Conservation (phyloP, 2,329 filamentous ascomycete genomes). For the Acrocalymma vagum region DNA sequence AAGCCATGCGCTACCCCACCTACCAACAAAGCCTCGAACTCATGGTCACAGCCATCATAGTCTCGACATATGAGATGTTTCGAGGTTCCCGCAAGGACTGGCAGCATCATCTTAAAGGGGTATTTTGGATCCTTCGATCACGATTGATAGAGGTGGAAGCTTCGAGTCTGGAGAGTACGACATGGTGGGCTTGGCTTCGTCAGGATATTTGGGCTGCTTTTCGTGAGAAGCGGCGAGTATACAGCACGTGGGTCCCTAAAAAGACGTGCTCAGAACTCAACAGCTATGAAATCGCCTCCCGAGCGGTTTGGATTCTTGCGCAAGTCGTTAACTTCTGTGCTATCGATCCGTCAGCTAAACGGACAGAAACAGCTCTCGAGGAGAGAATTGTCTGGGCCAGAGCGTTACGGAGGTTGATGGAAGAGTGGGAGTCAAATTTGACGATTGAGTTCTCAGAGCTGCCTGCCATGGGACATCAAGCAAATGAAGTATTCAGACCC, state of each 20-base stretch:
- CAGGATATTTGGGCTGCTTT: slow-evolving; percentile 71
- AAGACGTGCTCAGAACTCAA: slow-evolving; percentile 54
- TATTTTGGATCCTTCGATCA: slow-evolving; percentile 69
- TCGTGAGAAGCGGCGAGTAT: slow-evolving; percentile 60
- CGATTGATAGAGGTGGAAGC: slow-evolving; percentile 65
- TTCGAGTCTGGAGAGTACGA: slow-evolving; percentile 61
- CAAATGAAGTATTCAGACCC: no score
- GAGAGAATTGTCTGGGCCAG: no score
- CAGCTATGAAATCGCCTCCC: slow-evolving; percentile 59
- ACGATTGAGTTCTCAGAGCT: no score
- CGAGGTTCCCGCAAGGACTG: slow-evolving; percentile 62
- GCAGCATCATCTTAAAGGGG: slow-evolving; percentile 68
- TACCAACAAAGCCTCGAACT: slow-evolving; percentile 65
- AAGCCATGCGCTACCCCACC: slow-evolving; percentile 62
- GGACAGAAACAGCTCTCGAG: no score
- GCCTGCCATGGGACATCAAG: no score
- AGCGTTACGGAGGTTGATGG: no score
- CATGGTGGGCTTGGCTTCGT: slow-evolving; percentile 70
- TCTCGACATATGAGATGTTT: slow-evolving; percentile 70
- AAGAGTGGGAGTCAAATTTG: no score
- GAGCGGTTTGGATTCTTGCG: slow-evolving; percentile 60
- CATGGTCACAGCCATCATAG: slow-evolving; percentile 64
- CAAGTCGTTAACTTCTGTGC: slow-evolving; percentile 59
- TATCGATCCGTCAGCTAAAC: no score
- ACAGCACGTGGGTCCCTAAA: slow-evolving; percentile 64